A percentile compares a stretch with the other conserved stretches of the same genome.
Evolutionary conservation across 768 basidiomycete genomes (phyloP).

Genomic region (Russula sp.): DNA sequence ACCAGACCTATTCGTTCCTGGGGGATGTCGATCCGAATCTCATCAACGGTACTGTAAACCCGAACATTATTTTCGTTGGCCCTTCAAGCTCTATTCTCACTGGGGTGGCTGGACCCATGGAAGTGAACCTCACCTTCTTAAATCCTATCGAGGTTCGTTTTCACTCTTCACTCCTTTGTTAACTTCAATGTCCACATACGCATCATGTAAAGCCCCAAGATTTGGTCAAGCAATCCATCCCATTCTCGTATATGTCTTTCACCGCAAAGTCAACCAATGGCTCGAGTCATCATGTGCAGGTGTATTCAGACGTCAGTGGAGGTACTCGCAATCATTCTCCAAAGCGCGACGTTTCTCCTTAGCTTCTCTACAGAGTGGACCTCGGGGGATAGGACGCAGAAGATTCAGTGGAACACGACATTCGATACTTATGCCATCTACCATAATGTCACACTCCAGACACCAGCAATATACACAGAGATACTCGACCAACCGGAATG

Average conservation of each 20-base stretch:
- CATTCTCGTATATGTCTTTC: conserved; percentile 41
- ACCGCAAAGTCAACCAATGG: conserved; percentile 37
- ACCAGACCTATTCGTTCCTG: conserved; percentile 26
- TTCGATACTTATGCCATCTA: conserved; percentile 11
- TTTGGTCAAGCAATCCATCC: conserved; percentile 40
- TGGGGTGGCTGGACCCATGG: conserved; percentile 39
- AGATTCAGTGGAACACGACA: conserved; percentile 16
- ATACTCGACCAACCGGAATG: conserved; percentile 28
- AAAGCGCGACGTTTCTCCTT: background rate
- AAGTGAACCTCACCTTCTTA: conserved; percentile 41
- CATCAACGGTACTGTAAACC: conserved; percentile 22
- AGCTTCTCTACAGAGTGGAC: conserved; percentile 30
- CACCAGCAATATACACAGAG: conserved; percentile 21
- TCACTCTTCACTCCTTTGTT: background rate
- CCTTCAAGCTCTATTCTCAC: conserved; percentile 39
- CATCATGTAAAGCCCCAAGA: conserved; percentile 36
- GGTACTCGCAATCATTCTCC: conserved; percentile 32
- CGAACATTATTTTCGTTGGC: conserved; percentile 37
- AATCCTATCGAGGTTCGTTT: conserved; percentile 41
- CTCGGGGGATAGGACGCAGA: conserved; percentile 23
- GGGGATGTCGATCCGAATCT: conserved; percentile 11
- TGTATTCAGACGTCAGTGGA: conserved; percentile 43
- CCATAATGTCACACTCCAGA: conserved; percentile 24
- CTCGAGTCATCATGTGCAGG: conserved; percentile 37
- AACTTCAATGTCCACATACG: background rate